phyloP scores from a whole-genome alignment of 2,329 filamentous ascomycete genomes.

The Leptosphaerulina australis region DNA sequence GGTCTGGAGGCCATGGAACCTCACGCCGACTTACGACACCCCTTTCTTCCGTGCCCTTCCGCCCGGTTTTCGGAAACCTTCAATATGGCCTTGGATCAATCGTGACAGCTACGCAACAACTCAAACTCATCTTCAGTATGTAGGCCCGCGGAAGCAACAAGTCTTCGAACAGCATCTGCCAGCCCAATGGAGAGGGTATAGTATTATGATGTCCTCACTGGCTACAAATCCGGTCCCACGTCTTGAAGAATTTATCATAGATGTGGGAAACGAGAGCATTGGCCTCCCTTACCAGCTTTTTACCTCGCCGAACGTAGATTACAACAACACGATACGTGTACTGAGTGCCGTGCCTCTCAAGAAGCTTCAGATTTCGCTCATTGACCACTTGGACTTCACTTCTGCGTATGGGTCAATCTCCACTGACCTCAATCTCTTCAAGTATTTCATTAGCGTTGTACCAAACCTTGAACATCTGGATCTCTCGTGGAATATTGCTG shows the following conservation, averaged over 20 bases:
- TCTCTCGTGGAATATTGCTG: neutral
- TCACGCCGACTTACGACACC: slow-evolving; percentile 50
- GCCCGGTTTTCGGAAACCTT: slow-evolving; percentile 49
- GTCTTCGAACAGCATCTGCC: neutral
- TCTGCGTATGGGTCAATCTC: too few relatives aligned
- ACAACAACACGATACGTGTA: slow-evolving; percentile 12
- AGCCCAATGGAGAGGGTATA: slow-evolving; percentile 43
- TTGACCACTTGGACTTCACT: too few relatives aligned
- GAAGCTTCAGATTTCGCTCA: slow-evolving; percentile 3
- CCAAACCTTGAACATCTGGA: slow-evolving; percentile 1
- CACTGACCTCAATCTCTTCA: neutral
- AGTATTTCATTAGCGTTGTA: neutral
- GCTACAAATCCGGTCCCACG: slow-evolving; percentile 31
- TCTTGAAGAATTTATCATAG: slow-evolving; percentile 47
- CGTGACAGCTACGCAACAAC: too few relatives aligned
- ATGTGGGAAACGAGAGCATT: slow-evolving; percentile 25
- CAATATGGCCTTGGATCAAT: slow-evolving; percentile 44
- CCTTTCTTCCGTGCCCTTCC: slow-evolving; percentile 53
- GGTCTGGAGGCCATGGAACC: slow-evolving; percentile 45
- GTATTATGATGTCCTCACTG: slow-evolving; percentile 30
- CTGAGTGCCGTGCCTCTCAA: neutral
- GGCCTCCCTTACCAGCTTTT: slow-evolving; percentile 17
- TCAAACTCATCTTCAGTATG: slow-evolving; percentile 18
- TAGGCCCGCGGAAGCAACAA: neutral
- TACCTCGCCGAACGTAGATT: slow-evolving; percentile 2